Base-by-base conservation (phyloP, 768 basidiomycete genomes). In the Rhizopogon roseolus region DNA sequence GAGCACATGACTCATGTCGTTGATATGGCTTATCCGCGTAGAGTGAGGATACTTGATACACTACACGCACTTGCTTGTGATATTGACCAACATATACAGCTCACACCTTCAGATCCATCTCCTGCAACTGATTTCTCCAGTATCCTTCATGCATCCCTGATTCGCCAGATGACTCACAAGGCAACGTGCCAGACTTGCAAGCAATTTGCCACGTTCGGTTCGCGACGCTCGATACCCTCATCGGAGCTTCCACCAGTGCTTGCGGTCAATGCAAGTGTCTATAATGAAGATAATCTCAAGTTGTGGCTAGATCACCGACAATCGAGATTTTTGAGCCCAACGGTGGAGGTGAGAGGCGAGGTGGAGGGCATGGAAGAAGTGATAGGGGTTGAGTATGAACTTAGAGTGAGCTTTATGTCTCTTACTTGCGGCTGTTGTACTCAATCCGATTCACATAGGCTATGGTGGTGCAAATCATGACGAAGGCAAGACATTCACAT, bases 21-120 rank as follows among this genome's bases (percentile, higher is more conserved):
- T 16, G 97, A 98, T 64, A 67, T 98, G 66, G 71, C 82, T 10
- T 98, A 98, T 66, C 93, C 93, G 5, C 81, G 87, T 44, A 91
- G 86, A 72, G 93, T 93, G 34, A 32, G 74, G 34, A 16, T 11
- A 57, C 6, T 29, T 46, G 37, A 17, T 29, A 13, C 37, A 14
- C 19, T 44, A 55, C 34, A 43, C 17, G 44, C 50, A 40, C 41
- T 52, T 53, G 17, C 43, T 22, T 22, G 9, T 41, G 34, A 53
- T 14, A 45, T 22, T 42, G 50, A 55, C 54, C 29, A 37, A 39
- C 28, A 34, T 49, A 28, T 46, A 16, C 50, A 78, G 74, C 62
- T 57, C 1, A 62, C 65, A 37, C 69, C 70, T 7, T 75, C 70
- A 56, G 75, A 79, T 58, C 61, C 67, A 9, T 61, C 66, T 0